These are phyloP conservation scores for Salix arbutifolia DNA, from an alignment of 345 rosid genomes.

Conservation along the genomic window DNA sequence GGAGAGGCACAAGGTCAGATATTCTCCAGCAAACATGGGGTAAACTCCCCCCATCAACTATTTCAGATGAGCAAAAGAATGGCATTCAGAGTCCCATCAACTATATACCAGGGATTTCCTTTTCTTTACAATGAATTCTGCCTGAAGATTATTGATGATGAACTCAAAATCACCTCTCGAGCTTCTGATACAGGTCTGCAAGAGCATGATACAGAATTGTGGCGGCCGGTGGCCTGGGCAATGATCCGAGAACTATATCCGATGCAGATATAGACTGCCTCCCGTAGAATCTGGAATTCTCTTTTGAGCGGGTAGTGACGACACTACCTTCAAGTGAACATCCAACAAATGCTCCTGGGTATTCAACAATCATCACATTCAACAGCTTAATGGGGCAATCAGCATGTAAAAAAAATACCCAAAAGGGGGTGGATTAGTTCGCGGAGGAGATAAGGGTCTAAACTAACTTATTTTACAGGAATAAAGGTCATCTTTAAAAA, in stretches of 20 bases:
- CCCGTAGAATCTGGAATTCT: constrained; percentile 79
- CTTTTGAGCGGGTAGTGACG: constrained; percentile 63
- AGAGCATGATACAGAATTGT: constrained; percentile 75
- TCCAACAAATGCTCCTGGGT: constrained; percentile 85
- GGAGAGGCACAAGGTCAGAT: neutral
- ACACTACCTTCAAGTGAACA: constrained; percentile 89
- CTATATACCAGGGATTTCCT: neutral
- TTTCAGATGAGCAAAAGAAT: constrained; percentile 3
- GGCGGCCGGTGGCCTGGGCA: constrained; percentile 86
- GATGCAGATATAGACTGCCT: constrained; percentile 68
- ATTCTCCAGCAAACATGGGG: neutral
- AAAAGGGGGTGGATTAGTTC: neutral
- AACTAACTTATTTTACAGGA: neutral
- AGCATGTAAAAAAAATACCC: neutral
- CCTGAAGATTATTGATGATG: neutral
- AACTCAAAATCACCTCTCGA: constrained; percentile 36
- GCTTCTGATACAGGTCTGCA: constrained; percentile 57
- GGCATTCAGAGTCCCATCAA: neutral
- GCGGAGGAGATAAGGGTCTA: neutral
- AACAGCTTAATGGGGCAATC: neutral
- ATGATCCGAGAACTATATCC: constrained; percentile 73
- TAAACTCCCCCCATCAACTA: neutral
- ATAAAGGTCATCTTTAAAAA: neutral
- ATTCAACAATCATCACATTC: neutral
- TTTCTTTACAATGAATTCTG: neutral